These are phyloP conservation scores for Termitomyces sp. DNA, from an alignment of 1,284 basidiomycete genomes.

Conservation along the genomic window DNA sequence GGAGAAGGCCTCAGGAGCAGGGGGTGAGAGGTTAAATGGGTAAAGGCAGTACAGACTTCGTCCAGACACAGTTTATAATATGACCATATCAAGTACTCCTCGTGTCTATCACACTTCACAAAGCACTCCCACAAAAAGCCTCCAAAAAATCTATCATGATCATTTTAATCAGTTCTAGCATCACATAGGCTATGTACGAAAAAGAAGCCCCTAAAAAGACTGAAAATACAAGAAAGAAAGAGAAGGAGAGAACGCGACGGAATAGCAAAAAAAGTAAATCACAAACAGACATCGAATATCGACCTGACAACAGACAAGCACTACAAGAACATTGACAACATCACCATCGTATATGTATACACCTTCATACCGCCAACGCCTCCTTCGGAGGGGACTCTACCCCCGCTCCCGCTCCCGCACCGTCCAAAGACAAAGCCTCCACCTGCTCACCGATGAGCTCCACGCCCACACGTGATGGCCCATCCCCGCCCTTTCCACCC, in stretches of 20 bases:
- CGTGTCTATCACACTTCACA: too few relatives aligned
- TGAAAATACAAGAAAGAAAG: not conserved
- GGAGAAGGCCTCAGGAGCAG: too few relatives aligned
- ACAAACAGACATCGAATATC: slow-evolving; percentile 6
- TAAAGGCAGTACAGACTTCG: too few relatives aligned
- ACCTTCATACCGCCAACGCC: slow-evolving; percentile 3
- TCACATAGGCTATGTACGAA: not conserved
- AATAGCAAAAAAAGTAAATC: slow-evolving; percentile 18
- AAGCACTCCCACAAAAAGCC: too few relatives aligned
- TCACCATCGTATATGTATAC: not conserved
- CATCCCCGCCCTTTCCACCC: not conserved
- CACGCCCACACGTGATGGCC: slow-evolving; percentile 13
- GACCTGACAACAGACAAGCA: slow-evolving; percentile 1
- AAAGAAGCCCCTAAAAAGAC: not conserved
- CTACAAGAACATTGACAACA: not conserved
- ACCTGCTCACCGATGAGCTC: slow-evolving; percentile 30
- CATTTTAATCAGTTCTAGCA: slow-evolving; percentile 9
- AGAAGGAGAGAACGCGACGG: slow-evolving; percentile 4
- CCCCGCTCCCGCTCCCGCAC: slow-evolving; percentile 16
- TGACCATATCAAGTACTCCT: too few relatives aligned
- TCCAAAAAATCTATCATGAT: slow-evolving; percentile 5
- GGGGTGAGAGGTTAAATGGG: too few relatives aligned
- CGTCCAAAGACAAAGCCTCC: slow-evolving; percentile 29
- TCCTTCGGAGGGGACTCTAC: slow-evolving; percentile 7
- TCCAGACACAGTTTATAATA: too few relatives aligned